Evolutionary conservation across 805 yeast species (phyloP), one percentile per base, ranked within the genome.

Genomic region (Wickerhamomyces queroliae): DNA sequence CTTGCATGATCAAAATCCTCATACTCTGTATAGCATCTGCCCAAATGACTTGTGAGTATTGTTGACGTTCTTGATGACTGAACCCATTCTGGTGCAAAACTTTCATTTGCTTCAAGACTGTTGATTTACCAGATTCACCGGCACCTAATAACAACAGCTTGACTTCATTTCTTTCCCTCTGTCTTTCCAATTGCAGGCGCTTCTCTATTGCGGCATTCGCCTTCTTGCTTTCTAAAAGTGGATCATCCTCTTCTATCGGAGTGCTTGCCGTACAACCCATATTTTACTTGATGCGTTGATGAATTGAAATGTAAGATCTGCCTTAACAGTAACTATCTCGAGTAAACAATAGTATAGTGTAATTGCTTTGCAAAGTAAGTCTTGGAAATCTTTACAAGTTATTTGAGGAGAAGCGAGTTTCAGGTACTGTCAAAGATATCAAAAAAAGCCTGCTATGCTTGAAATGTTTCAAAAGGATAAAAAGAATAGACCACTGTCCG

Each of bases 41-140:
- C 96, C 97, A 93, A 18, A 93, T 87, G 16, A 91, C 86, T 49
- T 88, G 89, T 3, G 84, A 61, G 59, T 89, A 93, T 57, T 85
- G 90, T 33, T 69, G 52, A 38, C 95, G 69, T 59, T 93, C 98
- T 46, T 79, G 83, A 36, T 74, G 74, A 1, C 84, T 69, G 63
- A 91, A 93, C 2, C 95, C 95, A 33, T 84, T 82, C 43, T 87
- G 84, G 58, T 93, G 97, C 31, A 89, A 61, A 15, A 93, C 68
- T 50, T 84, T 78, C 78, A 90, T 73, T 58, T 90, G 97, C 60
- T 90, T 90, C 48, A 90, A 64, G 7, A 90, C 95, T 0, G 98
- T 90, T 2, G 95, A 84, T 58, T 90, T 90, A 6, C 98, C 97
- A 37, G 91, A 80, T 57, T 90, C 98, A 5, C 97, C 98, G 0